phyloP scores from a whole-genome alignment of 331 rosid genomes.

The Malus hybrid region DNA sequence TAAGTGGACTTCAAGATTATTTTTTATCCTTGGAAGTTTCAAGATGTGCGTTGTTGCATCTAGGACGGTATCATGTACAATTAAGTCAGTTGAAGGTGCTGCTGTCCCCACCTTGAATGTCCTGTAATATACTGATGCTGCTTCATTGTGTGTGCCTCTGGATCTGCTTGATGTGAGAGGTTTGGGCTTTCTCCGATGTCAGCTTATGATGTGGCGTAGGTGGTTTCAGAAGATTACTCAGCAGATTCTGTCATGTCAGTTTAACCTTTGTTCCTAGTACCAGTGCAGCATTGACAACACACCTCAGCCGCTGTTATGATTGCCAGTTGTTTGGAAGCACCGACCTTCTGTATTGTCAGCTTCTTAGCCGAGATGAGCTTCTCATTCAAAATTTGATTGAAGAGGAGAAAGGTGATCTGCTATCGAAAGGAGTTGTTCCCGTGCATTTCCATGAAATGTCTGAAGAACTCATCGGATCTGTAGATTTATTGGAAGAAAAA shows the following conservation, averaged over 20 bases:
- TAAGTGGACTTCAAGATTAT: slow-evolving; percentile 4
- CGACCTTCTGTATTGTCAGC: neutral
- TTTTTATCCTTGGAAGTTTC: slow-evolving; percentile 23
- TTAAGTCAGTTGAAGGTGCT: slow-evolving; percentile 11
- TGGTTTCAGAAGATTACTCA: slow-evolving; percentile 9
- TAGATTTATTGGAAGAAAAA: slow-evolving; percentile 18
- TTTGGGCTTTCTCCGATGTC: slow-evolving; percentile 6
- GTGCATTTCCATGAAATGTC: neutral
- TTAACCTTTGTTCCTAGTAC: neutral
- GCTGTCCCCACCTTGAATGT: neutral
- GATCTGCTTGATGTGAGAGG: slow-evolving; percentile 6
- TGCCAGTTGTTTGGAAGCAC: neutral
- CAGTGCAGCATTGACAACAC: neutral
- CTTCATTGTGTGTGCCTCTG: slow-evolving; percentile 3
- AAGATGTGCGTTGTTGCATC: slow-evolving; percentile 23
- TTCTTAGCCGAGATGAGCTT: neutral
- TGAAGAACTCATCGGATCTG: slow-evolving; percentile 2
- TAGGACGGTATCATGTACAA: slow-evolving; percentile 7
- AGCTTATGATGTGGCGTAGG: slow-evolving; percentile 11
- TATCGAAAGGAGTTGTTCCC: neutral
- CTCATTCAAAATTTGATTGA: neutral
- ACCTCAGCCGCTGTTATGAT: slow-evolving; percentile 3
- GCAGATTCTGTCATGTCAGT: slow-evolving; percentile 4
- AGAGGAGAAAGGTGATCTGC: neutral
- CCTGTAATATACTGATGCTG: neutral